Conservation (phyloP, 2,329 filamentous ascomycete species). For the Beauveria pseudobassiana region DNA sequence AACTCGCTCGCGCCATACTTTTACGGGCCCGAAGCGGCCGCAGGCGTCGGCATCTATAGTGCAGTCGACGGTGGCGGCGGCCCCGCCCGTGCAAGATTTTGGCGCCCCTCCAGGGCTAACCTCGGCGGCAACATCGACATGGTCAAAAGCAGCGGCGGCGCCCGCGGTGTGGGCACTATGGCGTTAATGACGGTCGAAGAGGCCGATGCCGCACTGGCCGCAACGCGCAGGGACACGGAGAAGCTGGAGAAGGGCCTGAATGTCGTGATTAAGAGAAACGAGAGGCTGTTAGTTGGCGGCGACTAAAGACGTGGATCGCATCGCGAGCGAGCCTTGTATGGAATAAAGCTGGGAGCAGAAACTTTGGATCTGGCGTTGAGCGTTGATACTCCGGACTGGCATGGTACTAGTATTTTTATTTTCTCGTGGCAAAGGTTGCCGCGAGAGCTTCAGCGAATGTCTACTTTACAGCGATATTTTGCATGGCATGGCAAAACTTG, state of each 20-base stretch:
- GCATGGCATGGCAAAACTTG: too few relatives aligned
- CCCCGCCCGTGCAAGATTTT: conserved; percentile 26
- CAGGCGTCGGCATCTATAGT: conserved; percentile 37
- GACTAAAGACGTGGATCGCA: not conserved
- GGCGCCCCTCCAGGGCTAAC: conserved; percentile 18
- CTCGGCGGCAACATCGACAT: conserved; percentile 22
- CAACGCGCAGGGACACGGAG: conserved; percentile 52
- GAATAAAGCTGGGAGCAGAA: not conserved
- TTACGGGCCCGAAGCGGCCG: conserved; percentile 39
- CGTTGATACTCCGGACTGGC: not conserved
- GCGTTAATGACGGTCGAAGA: conserved; percentile 56
- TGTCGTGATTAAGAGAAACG: conserved; percentile 52
- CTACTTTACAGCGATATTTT: not conserved
- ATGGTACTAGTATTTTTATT: not conserved
- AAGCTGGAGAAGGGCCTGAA: conserved; percentile 55
- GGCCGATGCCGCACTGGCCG: conserved; percentile 46
- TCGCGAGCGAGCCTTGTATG: not conserved
- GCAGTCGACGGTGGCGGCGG: conserved; percentile 26
- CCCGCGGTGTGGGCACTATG: conserved; percentile 33
- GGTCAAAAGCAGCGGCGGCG: conserved; percentile 21
- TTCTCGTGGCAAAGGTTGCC: not conserved
- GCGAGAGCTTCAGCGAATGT: not conserved
- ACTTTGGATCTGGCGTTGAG: not conserved
- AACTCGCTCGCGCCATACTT: conserved; percentile 51
- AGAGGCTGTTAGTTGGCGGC: conserved; percentile 39